Percentiles rank a stretch among this genome's conserved stretches.
Conservation (phyloP, 495 filamentous ascomycete genomes). For the Podospora australis region DNA sequence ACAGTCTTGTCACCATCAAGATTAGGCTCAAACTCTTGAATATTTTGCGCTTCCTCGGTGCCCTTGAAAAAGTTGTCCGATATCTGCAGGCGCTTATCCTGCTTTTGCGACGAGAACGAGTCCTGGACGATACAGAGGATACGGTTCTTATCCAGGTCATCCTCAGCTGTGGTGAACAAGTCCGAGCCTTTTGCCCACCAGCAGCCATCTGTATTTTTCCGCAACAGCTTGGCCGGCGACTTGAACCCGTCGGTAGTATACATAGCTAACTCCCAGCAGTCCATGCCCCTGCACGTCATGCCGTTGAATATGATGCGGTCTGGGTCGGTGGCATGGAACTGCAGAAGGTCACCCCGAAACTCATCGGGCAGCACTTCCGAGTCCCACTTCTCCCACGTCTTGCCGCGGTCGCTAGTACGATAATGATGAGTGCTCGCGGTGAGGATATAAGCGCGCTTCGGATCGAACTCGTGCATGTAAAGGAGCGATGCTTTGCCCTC, state of each 20-base stretch:
- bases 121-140: conserved; percentile 72
- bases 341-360: conserved; percentile 45
- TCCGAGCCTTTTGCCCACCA: conserved; percentile 74
- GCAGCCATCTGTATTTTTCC: conserved; percentile 61
- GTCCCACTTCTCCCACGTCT: conserved; percentile 70
- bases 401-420: conserved; percentile 70
- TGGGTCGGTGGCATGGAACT: conserved; percentile 74
- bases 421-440: conserved; percentile 62
- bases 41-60: conserved; percentile 37
- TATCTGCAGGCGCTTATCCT: conserved; percentile 66
- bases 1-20: conserved; percentile 66
- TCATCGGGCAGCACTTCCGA: conserved; percentile 43
- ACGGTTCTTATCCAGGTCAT: conserved; percentile 53
- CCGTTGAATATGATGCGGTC: conserved; percentile 78
- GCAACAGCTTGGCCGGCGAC: conserved; percentile 52
- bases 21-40: conserved; percentile 61
- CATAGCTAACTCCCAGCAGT: conserved; percentile 52
- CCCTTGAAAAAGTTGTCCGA: conserved; percentile 71
- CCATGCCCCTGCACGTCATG: conserved; percentile 55
- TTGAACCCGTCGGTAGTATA: conserved; percentile 86
- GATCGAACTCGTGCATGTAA: conserved; percentile 67
- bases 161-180: conserved; percentile 60
- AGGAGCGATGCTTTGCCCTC: conserved; percentile 55
- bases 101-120: conserved; percentile 50
- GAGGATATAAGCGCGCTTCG: conserved; percentile 69